Percentiles rank a stretch among this genome's conserved stretches.
These are phyloP conservation scores for Aspergillus saccharolyticus DNA, from an alignment of 495 filamentous ascomycete genomes.

Conservation along the genomic window DNA sequence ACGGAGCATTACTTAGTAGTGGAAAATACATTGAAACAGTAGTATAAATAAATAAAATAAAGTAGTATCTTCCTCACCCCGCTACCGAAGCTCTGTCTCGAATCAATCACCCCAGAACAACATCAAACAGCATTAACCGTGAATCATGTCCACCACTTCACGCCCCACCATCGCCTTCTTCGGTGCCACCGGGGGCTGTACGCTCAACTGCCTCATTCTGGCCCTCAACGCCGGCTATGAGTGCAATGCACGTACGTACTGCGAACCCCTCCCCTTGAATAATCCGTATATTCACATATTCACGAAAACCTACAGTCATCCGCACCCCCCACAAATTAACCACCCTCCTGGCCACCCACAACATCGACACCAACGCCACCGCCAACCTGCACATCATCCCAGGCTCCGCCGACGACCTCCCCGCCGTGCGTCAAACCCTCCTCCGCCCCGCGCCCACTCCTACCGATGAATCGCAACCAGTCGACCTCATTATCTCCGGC, in stretches of 20 bases:
- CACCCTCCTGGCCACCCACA: slow-evolving; percentile 29
- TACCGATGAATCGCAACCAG: slow-evolving; percentile 17
- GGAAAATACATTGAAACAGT: too few relatives aligned
- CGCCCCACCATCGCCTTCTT: slow-evolving; percentile 40
- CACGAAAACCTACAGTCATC: slow-evolving; percentile 31
- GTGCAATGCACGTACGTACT: slow-evolving; percentile 32
- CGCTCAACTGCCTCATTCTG: slow-evolving; percentile 41
- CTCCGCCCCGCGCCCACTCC: slow-evolving; percentile 10
- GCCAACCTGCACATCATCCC: slow-evolving; percentile 43
- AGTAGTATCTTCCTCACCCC: too few relatives aligned
- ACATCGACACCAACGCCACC: slow-evolving; percentile 24
- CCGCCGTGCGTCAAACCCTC: slow-evolving; percentile 33
- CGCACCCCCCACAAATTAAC: slow-evolving; percentile 60
- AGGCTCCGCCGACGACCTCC: slow-evolving; percentile 48
- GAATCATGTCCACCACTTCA: background rate
- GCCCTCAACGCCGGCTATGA: slow-evolving; percentile 47
- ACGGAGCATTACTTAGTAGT: background rate
- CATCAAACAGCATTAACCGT: too few relatives aligned
- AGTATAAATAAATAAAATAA: too few relatives aligned
- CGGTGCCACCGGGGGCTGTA: slow-evolving; percentile 48
- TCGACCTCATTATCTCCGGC: slow-evolving; percentile 29
- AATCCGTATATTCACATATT: background rate
- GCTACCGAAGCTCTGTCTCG: too few relatives aligned
- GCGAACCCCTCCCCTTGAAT: background rate
- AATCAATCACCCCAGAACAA: background rate